Percentiles rank a stretch among this genome's conserved stretches.
These are phyloP conservation scores for Microthlaspi erraticum DNA, from an alignment of 345 rosid species.

Conservation along the genomic window DNA sequence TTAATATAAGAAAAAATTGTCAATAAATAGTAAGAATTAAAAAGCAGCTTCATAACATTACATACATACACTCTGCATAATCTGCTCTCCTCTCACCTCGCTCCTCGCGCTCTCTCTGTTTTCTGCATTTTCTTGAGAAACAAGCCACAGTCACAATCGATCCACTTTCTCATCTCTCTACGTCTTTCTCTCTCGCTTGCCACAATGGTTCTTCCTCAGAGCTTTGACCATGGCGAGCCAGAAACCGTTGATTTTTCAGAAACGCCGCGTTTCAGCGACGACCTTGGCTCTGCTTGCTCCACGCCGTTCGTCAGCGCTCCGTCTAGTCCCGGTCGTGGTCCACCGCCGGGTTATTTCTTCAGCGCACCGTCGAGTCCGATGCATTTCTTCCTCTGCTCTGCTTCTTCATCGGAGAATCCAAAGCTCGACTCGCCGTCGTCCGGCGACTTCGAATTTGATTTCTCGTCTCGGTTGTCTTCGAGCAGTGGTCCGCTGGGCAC, in stretches of 20 bases:
- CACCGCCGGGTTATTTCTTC: constrained; percentile 68
- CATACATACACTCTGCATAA: constrained; percentile 36
- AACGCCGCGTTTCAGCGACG: constrained; percentile 43
- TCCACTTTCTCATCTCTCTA: constrained; percentile 3
- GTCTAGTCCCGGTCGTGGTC: constrained; percentile 83
- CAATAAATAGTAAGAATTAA: constrained; percentile 37
- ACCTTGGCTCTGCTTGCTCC: constrained; percentile 60
- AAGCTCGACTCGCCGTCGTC: constrained; percentile 42
- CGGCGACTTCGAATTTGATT: constrained; percentile 79
- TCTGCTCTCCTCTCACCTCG: constrained; percentile 37
- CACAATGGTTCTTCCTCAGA: constrained; percentile 35
- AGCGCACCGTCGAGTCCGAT: constrained; percentile 97
- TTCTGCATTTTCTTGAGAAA: constrained; percentile 39
- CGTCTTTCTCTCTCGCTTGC: not conserved
- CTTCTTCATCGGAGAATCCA: constrained; percentile 33
- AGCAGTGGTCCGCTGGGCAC: constrained; percentile 50
- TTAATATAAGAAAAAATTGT: constrained; percentile 6
- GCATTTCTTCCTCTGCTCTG: constrained; percentile 65
- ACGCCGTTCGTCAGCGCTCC: constrained; percentile 98
- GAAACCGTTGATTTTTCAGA: constrained; percentile 30
- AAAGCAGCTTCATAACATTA: constrained; percentile 18
- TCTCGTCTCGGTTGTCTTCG: constrained; percentile 62
- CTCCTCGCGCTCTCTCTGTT: constrained; percentile 43
- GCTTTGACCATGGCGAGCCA: constrained; percentile 23
- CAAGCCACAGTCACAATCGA: constrained; percentile 41